Conservation (phyloP, 2,329 filamentous ascomycete species). For the Grosmannia huntii region DNA sequence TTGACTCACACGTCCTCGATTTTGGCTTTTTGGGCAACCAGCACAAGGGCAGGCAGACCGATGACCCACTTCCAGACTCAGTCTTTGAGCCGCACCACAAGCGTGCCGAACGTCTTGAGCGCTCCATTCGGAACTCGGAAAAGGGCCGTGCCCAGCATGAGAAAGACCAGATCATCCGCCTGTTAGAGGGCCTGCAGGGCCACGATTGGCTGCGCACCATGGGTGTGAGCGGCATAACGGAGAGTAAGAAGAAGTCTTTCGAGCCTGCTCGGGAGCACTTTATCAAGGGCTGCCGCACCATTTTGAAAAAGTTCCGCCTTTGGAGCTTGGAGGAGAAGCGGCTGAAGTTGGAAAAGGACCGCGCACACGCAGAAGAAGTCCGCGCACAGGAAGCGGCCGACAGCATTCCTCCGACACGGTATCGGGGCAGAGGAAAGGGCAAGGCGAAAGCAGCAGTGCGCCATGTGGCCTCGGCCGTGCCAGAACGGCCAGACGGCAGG, state of each 20-base stretch:
- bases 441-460: constrained; percentile 7
- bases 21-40: constrained; percentile 39
- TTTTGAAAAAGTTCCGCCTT: constrained; percentile 74
- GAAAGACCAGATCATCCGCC: constrained; percentile 48
- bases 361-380: constrained; percentile 37
- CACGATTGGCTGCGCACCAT: constrained; percentile 89
- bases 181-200: constrained; percentile 72
- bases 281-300: constrained; percentile 65
- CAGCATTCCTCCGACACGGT: constrained; percentile 3
- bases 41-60: constrained; percentile 26
- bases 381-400: constrained; percentile 19
- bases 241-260: constrained; percentile 74
- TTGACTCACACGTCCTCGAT: constrained; percentile 43
- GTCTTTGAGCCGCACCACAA: constrained; percentile 42
- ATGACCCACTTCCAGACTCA: constrained; percentile 44
- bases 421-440: constrained; percentile 6
- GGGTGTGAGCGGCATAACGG: constrained; percentile 76
- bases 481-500: not conserved
- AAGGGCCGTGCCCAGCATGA: constrained; percentile 54
- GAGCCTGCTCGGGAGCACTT: constrained; percentile 79
- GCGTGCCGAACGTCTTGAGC: constrained; percentile 47
- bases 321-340: constrained; percentile 89
- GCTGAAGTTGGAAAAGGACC: constrained; percentile 63
- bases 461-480: not conserved
- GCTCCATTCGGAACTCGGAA: constrained; percentile 50